Evolutionary conservation across 306 rosid genomes (phyloP).

Genomic region (Fragaria iinumae): DNA sequence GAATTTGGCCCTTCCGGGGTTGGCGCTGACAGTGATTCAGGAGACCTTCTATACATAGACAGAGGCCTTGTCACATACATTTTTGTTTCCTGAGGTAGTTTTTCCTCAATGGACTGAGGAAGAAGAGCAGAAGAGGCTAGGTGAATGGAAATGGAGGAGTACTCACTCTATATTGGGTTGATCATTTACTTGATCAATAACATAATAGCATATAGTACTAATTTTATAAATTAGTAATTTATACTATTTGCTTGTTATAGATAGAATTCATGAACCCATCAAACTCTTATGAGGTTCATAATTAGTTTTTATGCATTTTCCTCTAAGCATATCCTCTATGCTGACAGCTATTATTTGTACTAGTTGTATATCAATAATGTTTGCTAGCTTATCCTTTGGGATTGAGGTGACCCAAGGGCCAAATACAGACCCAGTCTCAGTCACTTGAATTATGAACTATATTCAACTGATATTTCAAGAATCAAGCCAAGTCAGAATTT

Average conservation of each 20-base stretch:
- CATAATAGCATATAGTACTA: neutral
- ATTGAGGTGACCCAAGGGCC: neutral
- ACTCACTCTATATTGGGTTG: neutral
- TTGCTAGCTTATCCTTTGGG: neutral
- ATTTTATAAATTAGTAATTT: too few relatives aligned
- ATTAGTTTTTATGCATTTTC: neutral
- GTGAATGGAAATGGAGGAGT: neutral
- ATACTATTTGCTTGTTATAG: neutral
- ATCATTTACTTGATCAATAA: neutral
- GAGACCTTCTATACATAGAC: constrained; percentile 39
- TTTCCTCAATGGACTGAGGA: neutral
- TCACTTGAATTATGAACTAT: too few relatives aligned
- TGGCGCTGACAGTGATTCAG: constrained; percentile 9
- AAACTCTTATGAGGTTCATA: neutral
- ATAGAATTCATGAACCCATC: neutral
- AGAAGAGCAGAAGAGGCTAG: neutral
- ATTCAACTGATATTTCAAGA: neutral
- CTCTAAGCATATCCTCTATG: neutral
- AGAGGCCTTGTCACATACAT: constrained; percentile 72
- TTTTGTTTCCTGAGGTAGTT: neutral
- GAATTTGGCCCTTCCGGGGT: constrained; percentile 65
- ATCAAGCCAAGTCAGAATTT: neutral
- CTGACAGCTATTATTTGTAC: too few relatives aligned
- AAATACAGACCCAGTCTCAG: too few relatives aligned
- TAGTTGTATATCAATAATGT: neutral